A percentile compares a stretch with the other conserved stretches of the same genome.
Evolutionary conservation across 768 basidiomycete genomes (phyloP).

Genomic region (Gloeophyllum trabeum): DNA sequence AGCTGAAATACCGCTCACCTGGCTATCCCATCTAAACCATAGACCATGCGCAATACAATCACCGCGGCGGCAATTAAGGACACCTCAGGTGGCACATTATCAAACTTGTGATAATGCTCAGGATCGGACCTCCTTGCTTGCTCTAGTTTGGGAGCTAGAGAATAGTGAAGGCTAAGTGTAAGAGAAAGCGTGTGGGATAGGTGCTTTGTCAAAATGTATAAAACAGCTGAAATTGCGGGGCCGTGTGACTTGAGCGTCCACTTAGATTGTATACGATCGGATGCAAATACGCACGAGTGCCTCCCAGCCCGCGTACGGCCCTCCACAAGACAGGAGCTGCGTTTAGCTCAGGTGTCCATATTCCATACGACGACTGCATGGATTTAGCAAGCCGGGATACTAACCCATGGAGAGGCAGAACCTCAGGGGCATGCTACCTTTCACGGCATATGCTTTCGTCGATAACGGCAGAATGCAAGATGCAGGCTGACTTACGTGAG

Average conservation of each 20-base stretch:
- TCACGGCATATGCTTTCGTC: background rate
- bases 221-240: slow-evolving; percentile 31
- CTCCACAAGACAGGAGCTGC: slow-evolving; percentile 73
- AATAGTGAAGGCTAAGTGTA: slow-evolving; percentile 48
- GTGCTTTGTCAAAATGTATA: slow-evolving; percentile 56
- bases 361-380: slow-evolving; percentile 38
- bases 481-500: slow-evolving; percentile 37
- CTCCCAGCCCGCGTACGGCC: slow-evolving; percentile 50
- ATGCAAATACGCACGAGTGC: slow-evolving; percentile 53
- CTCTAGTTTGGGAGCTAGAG: slow-evolving; percentile 31
- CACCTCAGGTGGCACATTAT: slow-evolving; percentile 61
- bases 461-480: background rate
- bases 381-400: slow-evolving; percentile 51
- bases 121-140: slow-evolving; percentile 26
- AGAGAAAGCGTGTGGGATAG: slow-evolving; percentile 43
- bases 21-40: slow-evolving; percentile 63
- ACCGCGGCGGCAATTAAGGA: slow-evolving; percentile 47
- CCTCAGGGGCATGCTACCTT: slow-evolving; percentile 52
- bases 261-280: slow-evolving; percentile 8
- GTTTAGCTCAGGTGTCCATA: slow-evolving; percentile 67
- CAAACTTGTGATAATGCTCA: slow-evolving; percentile 34
- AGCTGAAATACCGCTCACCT: slow-evolving; percentile 29
- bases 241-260: no score
- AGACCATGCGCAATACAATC: slow-evolving; percentile 73
- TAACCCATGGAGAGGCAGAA: slow-evolving; percentile 43